Base-by-base conservation (phyloP, 768 basidiomycete genomes). In the Pleurotus citrinopileatus region DNA sequence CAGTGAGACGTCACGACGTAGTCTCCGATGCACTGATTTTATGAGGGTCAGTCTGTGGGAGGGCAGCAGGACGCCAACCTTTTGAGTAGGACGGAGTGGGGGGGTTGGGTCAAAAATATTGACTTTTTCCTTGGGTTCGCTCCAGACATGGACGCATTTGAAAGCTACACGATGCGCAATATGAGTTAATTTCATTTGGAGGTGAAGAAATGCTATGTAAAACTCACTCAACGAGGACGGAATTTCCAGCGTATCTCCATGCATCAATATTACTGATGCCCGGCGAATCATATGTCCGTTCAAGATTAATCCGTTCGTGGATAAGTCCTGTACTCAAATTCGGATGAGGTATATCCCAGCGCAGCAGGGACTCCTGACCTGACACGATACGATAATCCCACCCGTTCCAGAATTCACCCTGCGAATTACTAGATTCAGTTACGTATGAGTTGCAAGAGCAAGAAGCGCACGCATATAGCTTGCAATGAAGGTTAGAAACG, bases 1-100 rank as follows among this genome's bases (percentile, higher is more conserved):
- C 84, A 87, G 56, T 91, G 88, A 3, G 86, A 83, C 17, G 86
- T 89, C n/a, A 92, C 82, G 13, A 81, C 69, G 60, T 89, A 91
- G 42, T 73, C 71, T 12, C 87, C 88, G 32, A 91, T 73, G 48
- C 65, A 73, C 89, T 88, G 62, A n/a, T n/a, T n/a, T n/a, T n/a
- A n/a, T n/a, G n/a, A n/a, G n/a, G n/a, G n/a, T n/a, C n/a, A n/a
- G n/a, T n/a, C n/a, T n/a, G n/a, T n/a, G n/a, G n/a, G n/a, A n/a
- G n/a, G n/a, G n/a, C n/a, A n/a, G n/a, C n/a, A n/a, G n/a, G n/a
- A n/a, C n/a, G 29, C 62, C 62, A 55, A 84, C 84, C 67, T 86
- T 87, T 42, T 82, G 73, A 17, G 75, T 63, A 2, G 77, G 74
- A 23, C 79, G 69, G 28, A 67, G 67, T 1, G 87, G 86, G 4